phyloP scores from a whole-genome alignment of 768 basidiomycete species.

The Brasilioporus rufonigricans region DNA sequence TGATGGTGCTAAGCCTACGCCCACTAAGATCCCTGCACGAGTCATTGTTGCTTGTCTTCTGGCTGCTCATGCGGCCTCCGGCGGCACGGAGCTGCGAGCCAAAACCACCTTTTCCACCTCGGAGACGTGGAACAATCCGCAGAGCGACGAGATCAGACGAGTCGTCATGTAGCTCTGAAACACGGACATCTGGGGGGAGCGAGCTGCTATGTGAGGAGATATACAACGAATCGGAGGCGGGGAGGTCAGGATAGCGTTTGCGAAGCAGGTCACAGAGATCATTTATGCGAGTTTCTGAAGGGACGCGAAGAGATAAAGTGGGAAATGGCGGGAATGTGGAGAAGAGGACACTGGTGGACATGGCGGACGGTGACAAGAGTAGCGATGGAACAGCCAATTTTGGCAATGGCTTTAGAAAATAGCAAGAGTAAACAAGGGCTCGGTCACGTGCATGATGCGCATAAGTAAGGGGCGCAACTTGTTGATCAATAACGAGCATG shows the following conservation, averaged over 20 bases:
- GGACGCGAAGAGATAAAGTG: conserved; percentile 47
- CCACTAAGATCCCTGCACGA: conserved; percentile 92
- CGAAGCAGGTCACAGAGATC: conserved; percentile 44
- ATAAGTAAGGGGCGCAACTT: not conserved
- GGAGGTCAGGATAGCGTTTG: conserved; percentile 48
- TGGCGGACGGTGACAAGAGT: conserved; percentile 23
- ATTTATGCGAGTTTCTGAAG: conserved; percentile 38
- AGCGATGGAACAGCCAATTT: not conserved
- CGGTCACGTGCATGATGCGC: not conserved
- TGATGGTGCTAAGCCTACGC: conserved; percentile 86
- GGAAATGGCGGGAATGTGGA: conserved; percentile 63
- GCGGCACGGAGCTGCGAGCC: conserved; percentile 95
- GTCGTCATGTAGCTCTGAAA: conserved; percentile 37
- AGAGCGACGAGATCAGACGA: conserved; percentile 53
- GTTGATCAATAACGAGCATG: not conserved
- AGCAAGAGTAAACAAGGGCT: conserved; percentile 16
- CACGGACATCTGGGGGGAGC: conserved; percentile 26
- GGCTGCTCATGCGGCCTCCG: conserved; percentile 95
- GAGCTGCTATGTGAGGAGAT: conserved; percentile 41
- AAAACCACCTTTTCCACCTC: conserved; percentile 96
- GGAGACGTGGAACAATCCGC: conserved; percentile 68
- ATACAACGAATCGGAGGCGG: conserved; percentile 37
- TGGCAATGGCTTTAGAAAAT: conserved; percentile 16
- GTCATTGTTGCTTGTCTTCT: conserved; percentile 94
- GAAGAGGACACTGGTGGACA: conserved; percentile 54